A percentile compares a stretch with the other conserved stretches of the same genome.
These are phyloP conservation scores for Picochlorum sp. DNA, from an alignment of 139 green algal species.

Conservation along the genomic window DNA sequence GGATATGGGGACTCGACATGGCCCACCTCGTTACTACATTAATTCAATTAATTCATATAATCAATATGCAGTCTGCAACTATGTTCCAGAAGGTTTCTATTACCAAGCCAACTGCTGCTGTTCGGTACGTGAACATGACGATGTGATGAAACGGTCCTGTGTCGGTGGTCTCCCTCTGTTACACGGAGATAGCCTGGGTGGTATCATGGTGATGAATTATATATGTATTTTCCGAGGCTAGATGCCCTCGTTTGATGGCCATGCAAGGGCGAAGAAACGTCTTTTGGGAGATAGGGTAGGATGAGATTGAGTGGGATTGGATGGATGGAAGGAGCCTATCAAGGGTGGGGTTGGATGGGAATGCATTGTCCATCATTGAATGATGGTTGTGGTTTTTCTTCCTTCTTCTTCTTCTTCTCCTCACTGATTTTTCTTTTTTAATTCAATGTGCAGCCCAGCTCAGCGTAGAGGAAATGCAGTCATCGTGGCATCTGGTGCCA, in stretches of 20 bases:
- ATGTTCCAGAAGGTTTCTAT: not conserved
- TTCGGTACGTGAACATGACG: no score
- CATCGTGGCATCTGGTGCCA: slow-evolving; percentile 42
- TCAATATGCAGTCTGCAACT: not conserved
- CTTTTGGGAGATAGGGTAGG: not conserved
- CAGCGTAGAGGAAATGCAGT: slow-evolving; percentile 16
- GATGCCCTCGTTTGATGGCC: not conserved
- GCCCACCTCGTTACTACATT: not conserved
- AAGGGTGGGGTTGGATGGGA: not conserved
- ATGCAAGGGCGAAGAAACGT: not conserved
- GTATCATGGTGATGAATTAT: no score
- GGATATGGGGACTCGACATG: no score
- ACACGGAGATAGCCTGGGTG: no score
- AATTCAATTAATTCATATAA: not conserved
- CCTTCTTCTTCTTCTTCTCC: not conserved
- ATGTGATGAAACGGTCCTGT: no score
- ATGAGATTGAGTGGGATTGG: not conserved
- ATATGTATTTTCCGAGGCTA: no score
- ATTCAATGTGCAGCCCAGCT: not conserved
- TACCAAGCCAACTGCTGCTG: not conserved
- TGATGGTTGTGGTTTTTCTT: not conserved
- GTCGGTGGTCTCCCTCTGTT: no score
- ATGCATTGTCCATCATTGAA: not conserved
- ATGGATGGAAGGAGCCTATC: not conserved
- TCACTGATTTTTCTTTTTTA: not conserved